A percentile compares a stretch with the other conserved stretches of the same genome.
phyloP scores from a whole-genome alignment of 2,329 filamentous ascomycete genomes.

The Stylonectria norvegica region DNA sequence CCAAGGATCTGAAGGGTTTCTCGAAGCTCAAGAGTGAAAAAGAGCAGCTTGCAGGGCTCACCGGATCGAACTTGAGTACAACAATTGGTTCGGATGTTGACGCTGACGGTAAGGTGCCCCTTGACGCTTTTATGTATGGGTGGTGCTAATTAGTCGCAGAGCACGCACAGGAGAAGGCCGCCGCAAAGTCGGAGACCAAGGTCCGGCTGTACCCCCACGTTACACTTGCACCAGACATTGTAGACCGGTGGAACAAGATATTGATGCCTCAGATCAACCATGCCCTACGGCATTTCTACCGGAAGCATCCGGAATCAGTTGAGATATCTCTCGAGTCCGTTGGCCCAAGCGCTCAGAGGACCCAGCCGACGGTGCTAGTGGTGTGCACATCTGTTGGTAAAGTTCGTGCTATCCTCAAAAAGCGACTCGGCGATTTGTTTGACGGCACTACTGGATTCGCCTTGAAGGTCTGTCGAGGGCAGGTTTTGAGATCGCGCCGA shows the following conservation, averaged over 20 bases:
- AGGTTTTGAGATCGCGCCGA: constrained; percentile 59
- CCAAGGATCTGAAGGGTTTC: constrained; percentile 9
- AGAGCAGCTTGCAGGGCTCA: constrained; percentile 1
- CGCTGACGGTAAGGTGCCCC: constrained; percentile 16
- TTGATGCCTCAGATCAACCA: constrained; percentile 72
- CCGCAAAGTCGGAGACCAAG: constrained; percentile 37
- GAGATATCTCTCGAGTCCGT: constrained; percentile 75
- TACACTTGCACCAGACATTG: constrained; percentile 53
- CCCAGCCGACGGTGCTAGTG: constrained; percentile 70
- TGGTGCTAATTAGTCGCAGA: constrained; percentile 19
- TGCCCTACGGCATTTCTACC: constrained; percentile 67
- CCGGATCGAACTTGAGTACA: not conserved
- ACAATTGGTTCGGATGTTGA: constrained; percentile 11
- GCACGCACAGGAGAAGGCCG: constrained; percentile 10
- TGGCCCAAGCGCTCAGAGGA: constrained; percentile 63
- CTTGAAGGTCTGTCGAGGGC: constrained; percentile 69
- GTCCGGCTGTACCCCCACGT: constrained; percentile 59
- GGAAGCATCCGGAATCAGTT: constrained; percentile 70
- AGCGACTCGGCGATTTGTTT: constrained; percentile 62
- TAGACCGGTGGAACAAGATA: constrained; percentile 69
- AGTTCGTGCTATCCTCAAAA: constrained; percentile 67
- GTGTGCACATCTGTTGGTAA: constrained; percentile 73
- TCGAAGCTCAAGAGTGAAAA: constrained; percentile 16
- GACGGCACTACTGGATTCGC: constrained; percentile 60
- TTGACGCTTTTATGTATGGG: not conserved